phyloP scores from a whole-genome alignment of 495 filamentous ascomycete species.

The Pseudoneurospora amorphoporcata region DNA sequence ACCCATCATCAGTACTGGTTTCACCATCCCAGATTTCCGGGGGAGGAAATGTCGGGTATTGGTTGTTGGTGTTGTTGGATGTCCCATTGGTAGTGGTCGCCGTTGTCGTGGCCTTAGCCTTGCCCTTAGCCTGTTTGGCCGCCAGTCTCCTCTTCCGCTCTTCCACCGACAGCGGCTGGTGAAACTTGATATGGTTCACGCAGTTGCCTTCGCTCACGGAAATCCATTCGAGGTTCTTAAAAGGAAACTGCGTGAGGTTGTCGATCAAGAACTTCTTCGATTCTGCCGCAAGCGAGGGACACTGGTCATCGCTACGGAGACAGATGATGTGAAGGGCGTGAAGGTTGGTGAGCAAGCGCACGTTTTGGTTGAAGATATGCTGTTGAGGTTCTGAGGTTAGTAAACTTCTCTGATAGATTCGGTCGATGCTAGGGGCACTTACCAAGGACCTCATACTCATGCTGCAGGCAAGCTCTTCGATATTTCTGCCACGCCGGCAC shows the following conservation, averaged over 20 bases:
- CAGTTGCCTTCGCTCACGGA: constrained; percentile 34
- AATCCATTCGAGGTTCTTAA: constrained; percentile 43
- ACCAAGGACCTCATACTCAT: constrained; percentile 42
- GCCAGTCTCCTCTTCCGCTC: background rate
- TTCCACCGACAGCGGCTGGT: constrained; percentile 13
- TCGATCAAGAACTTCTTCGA: constrained; percentile 43
- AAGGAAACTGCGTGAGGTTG: constrained; percentile 38
- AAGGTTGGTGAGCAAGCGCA: constrained; percentile 35
- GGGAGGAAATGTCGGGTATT: constrained; percentile 13
- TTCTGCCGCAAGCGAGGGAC: constrained; percentile 37
- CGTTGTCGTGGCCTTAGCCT: constrained; percentile 4
- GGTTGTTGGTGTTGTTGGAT: background rate
- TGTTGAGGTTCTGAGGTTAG: constrained; percentile 11
- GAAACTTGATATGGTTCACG: constrained; percentile 27
- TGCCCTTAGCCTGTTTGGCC: constrained; percentile 10
- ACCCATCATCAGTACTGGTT: constrained; percentile 22
- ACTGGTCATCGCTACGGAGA: constrained; percentile 41
- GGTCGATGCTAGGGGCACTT: constrained; percentile 15
- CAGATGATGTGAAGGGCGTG: constrained; percentile 43
- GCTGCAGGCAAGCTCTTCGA: constrained; percentile 45
- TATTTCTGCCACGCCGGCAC: constrained; percentile 30
- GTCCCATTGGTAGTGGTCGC: background rate
- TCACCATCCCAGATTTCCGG: constrained; percentile 12
- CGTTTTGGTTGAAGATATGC: constrained; percentile 44
- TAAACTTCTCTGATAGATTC: background rate